Evolutionary conservation across 2,329 filamentous ascomycete genomes (phyloP), one percentile per base, ranked within the genome.

Genomic region (Pseudogymnoascus sp.): DNA sequence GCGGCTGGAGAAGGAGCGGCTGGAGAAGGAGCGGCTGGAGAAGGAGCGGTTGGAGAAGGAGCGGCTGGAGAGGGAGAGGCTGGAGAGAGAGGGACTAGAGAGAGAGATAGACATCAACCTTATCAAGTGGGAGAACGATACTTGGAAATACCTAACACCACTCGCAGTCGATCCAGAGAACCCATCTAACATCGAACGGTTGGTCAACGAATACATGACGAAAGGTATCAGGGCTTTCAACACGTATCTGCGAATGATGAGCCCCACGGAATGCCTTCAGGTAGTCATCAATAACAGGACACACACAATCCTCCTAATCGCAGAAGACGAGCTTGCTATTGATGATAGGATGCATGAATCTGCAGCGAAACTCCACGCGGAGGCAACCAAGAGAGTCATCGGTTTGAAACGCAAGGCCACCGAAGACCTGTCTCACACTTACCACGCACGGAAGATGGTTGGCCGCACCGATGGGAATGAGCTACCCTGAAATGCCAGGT

Each of bases 21-120:
- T 33, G 41, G 41, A 62, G 16, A 41, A 3, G 45, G 45, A 55
- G 29, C 26, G 45, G 49, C 21, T 55, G 11, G 49, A 60, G 37
- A 58, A 4, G 21, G 49, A 55, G 69, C 74, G 74, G 26, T 77
- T 83, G 58, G 80, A 84, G 69, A 76, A 80, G 37, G 80, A 84
- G 72, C 71, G 62, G 33, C n/a, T 55, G 7, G 60, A 49, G 41
- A 39, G 45, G 35, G 35, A 33, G 31, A 21, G 39, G 55, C 33
- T 61, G 21, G 58, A 64, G 52, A 43, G 62, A 59, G 55, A 65
- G 60, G 14, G 62, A 35, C 58, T 64, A 45, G 26, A 37, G 59
- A 61, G 29, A 61, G 59, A 63, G 58, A 41, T 41, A 41, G 38
- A 41, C 38, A 58, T 58, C 31, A 58, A 35, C 11, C 31, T 58